Conservation (phyloP, 2,329 filamentous ascomycete species). For the Cladosporium colombiae region DNA sequence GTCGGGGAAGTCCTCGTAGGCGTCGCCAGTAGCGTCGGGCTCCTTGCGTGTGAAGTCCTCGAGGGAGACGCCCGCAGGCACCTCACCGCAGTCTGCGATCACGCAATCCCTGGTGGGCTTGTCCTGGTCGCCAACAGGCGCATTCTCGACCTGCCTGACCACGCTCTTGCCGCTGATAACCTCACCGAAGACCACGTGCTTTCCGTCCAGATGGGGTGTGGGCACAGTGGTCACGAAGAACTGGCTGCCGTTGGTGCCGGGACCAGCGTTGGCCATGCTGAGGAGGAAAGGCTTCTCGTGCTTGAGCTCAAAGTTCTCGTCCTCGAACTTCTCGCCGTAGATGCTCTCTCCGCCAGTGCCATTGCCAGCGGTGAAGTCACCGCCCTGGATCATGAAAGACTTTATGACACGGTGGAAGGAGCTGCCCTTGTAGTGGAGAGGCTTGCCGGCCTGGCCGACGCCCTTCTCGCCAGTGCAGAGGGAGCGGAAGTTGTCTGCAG, state of each 20-base stretch:
- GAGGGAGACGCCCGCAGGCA: conserved; percentile 68
- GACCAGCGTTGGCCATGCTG: conserved; percentile 97
- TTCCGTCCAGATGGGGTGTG: conserved; percentile 92
- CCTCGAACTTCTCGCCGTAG: conserved; percentile 94
- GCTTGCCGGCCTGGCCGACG: conserved; percentile 74
- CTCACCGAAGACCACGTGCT: conserved; percentile 97
- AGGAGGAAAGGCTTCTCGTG: conserved; percentile 92
- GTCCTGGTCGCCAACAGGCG: conserved; percentile 71
- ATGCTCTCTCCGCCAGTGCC: conserved; percentile 96
- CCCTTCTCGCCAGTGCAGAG: conserved; percentile 97
- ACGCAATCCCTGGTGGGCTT: conserved; percentile 73
- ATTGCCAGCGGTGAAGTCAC: conserved; percentile 93
- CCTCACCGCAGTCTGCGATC: conserved; percentile 82
- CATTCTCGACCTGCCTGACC: conserved; percentile 85
- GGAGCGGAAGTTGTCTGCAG: conserved; percentile 91
- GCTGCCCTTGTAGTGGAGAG: conserved; percentile 88
- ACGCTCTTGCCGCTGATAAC: conserved; percentile 91
- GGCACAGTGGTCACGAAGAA: conserved; percentile 97
- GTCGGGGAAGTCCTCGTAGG: conserved; percentile 94
- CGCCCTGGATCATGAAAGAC: conserved; percentile 97
- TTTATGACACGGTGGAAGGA: conserved; percentile 97
- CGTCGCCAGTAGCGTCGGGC: conserved; percentile 80
- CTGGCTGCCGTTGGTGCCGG: conserved; percentile 92
- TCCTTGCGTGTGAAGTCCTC: conserved; percentile 66
- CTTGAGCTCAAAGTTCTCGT: conserved; percentile 92